Conservation (phyloP, 441 rosid species). For the Eutrema salsugineum region DNA sequence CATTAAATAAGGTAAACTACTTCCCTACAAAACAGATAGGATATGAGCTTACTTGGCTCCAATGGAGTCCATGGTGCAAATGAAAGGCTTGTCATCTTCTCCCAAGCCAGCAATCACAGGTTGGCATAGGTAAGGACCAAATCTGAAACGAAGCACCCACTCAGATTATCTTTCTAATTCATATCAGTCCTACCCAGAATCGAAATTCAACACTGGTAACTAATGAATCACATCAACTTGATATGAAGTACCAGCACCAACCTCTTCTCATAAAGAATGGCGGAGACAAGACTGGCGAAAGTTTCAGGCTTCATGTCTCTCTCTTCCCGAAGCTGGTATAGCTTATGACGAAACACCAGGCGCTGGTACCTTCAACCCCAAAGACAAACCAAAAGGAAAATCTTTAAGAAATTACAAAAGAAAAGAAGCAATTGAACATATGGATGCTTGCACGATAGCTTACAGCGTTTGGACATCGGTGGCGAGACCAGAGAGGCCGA, state of each 20-base stretch:
- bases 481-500: conserved; percentile 91
- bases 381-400: neutral
- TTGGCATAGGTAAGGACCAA: conserved; percentile 98
- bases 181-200: neutral
- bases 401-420: neutral
- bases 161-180: neutral
- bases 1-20: neutral
- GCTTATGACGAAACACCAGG: conserved; percentile 80
- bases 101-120: conserved; percentile 96
- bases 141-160: conserved; percentile 41
- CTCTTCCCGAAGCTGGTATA: conserved; percentile 90
- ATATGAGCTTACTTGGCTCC: conserved; percentile 84
- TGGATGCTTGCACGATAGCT: neutral
- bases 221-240: neutral
- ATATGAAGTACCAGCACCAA: conserved; percentile 13
- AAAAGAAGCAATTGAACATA: neutral
- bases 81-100: conserved; percentile 90
- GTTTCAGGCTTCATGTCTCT: conserved; percentile 98
- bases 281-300: conserved; percentile 91
- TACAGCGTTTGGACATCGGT: conserved; percentile 93
- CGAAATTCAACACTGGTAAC: neutral
- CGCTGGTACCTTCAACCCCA: conserved; percentile 71
- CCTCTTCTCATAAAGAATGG: conserved; percentile 96
- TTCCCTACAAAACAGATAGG: neutral
- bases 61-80: conserved; percentile 97